These are phyloP conservation scores for Conoideocrella luteorostrata DNA, from an alignment of 2,329 filamentous ascomycete species.

Conservation along the genomic window DNA sequence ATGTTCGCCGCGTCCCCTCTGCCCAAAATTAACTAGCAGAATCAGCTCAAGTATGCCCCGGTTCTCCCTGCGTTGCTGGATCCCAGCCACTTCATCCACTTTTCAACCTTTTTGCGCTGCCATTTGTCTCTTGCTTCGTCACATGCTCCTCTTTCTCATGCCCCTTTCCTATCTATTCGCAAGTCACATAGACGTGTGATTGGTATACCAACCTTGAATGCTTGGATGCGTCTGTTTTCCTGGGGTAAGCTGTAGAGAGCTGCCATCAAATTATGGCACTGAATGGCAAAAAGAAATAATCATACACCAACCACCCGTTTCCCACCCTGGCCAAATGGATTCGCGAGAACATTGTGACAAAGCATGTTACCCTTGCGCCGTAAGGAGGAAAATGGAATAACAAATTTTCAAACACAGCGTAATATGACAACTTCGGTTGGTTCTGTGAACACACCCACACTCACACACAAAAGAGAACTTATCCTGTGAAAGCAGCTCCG, in stretches of 20 bases:
- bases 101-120: too few species aligned
- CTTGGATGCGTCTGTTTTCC: background rate
- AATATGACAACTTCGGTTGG: background rate
- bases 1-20: slow-evolving; percentile 3
- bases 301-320: slow-evolving; percentile 5
- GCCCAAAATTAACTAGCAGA: background rate
- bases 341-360: background rate
- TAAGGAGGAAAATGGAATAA: background rate
- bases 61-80: too few species aligned
- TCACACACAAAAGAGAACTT: too few species aligned
- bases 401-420: background rate
- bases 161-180: too few species aligned
- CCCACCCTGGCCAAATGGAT: background rate
- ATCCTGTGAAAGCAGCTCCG: too few species aligned
- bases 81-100: too few species aligned
- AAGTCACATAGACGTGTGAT: background rate
- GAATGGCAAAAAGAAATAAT: slow-evolving; percentile 2
- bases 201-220: background rate
- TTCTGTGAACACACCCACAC: too few species aligned
- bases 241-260: background rate
- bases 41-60: too few species aligned
- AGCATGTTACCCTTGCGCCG: slow-evolving; percentile 3
- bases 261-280: background rate
- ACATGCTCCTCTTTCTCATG: too few species aligned
- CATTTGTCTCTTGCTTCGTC: too few species aligned